Evolutionary conservation across 306 rosid species (phyloP).

Genomic region (Oxytropis ochrocephala): DNA sequence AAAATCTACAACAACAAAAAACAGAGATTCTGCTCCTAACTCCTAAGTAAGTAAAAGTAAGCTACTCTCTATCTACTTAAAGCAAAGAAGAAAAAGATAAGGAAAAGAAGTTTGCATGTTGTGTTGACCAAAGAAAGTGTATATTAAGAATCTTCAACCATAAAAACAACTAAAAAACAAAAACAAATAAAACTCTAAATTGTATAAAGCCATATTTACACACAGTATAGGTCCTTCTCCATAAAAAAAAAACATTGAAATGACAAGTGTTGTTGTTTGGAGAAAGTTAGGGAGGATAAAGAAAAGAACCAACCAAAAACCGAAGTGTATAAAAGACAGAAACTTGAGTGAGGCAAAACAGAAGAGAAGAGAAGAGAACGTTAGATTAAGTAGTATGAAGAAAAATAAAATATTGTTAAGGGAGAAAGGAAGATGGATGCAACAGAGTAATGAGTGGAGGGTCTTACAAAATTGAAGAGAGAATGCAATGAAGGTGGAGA

Average conservation of each 20-base stretch:
- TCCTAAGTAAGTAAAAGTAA: neutral
- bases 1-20: neutral
- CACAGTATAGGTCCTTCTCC: neutral
- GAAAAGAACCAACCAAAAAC: neutral
- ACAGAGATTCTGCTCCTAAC: neutral
- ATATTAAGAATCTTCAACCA: neutral
- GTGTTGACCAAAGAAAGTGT: neutral
- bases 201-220: neutral
- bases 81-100: neutral
- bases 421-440: no score
- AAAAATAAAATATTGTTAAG: no score
- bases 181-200: neutral
- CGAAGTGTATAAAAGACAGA: neutral
- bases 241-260: neutral
- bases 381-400: neutral
- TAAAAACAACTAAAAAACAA: neutral
- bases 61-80: neutral
- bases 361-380: neutral
- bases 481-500: neutral
- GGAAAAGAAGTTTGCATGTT: neutral
- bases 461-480: neutral
- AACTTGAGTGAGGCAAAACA: neutral
- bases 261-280: neutral
- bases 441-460: neutral
- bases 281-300: neutral